Percentiles rank a stretch among this genome's conserved stretches.
phyloP scores from a whole-genome alignment of 805 yeast genomes.

The Maudiozyma barnettii region DNA sequence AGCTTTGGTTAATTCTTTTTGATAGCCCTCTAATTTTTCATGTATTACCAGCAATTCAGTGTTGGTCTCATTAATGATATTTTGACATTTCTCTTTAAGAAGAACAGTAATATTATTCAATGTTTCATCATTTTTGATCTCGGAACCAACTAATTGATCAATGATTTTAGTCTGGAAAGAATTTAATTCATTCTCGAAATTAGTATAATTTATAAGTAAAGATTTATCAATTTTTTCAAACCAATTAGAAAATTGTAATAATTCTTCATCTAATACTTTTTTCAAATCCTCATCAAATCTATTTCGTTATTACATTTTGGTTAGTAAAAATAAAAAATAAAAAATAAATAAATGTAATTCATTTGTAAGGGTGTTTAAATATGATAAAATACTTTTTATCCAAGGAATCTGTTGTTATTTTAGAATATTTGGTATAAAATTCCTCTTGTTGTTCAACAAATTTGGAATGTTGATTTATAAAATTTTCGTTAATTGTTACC shows the following conservation, averaged over 20 bases:
- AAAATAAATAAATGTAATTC: not conserved
- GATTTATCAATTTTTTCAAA: not conserved
- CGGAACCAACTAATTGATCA: not conserved
- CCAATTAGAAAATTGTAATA: not conserved
- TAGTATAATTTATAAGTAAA: not conserved
- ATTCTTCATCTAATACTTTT: not conserved
- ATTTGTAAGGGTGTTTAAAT: not conserved
- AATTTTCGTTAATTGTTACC: not conserved
- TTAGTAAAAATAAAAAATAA: not conserved
- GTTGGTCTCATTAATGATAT: not conserved
- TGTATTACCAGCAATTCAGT: not conserved
- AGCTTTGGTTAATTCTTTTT: constrained; percentile 5
- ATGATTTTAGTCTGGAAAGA: not conserved
- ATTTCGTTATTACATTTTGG: not conserved
- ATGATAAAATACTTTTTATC: not conserved
- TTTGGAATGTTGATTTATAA: not conserved
- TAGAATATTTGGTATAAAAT: not conserved
- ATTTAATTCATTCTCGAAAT: not conserved
- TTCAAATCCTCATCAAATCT: not conserved
- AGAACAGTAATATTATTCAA: not conserved
- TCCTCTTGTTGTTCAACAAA: not conserved
- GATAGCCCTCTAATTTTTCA: constrained; percentile 5
- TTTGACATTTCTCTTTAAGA: not conserved
- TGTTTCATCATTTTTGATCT: not conserved
- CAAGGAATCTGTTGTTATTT: not conserved